Percentiles rank a stretch among this genome's conserved stretches.
Conservation (phyloP, 108 stramenopile species). For the Nitzschia inconspicua region DNA sequence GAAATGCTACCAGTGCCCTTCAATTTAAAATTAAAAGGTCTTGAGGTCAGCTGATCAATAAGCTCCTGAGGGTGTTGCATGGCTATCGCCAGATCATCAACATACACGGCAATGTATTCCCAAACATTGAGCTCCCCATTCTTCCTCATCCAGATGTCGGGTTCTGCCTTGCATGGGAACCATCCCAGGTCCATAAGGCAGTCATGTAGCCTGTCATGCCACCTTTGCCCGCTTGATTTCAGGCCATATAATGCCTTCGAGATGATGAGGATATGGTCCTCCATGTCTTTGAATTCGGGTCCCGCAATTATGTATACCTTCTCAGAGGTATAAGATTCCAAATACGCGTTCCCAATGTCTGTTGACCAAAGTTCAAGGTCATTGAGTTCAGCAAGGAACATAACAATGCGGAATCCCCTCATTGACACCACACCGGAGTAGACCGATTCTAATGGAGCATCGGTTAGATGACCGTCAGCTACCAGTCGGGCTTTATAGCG, state of each 20-base stretch:
- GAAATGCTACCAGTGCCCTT: conserved; percentile 13
- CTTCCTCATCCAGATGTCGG: conserved; percentile 50
- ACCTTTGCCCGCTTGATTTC: not conserved
- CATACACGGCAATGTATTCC: conserved; percentile 35
- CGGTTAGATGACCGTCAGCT: conserved; percentile 34
- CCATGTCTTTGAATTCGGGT: conserved; percentile 31
- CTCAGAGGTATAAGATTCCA: conserved; percentile 26
- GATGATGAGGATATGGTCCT: conserved; percentile 28
- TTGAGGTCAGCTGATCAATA: not conserved
- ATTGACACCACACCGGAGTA: conserved; percentile 43
- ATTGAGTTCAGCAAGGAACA: no score
- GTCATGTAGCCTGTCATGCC: conserved; percentile 12
- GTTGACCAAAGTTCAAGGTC: conserved; percentile 20
- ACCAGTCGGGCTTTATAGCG: conserved; percentile 32
- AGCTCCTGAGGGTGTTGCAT: conserved; percentile 19
- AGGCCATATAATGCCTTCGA: conserved; percentile 37
- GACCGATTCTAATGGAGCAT: conserved; percentile 12
- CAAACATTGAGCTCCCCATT: conserved; percentile 23
- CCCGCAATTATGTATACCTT: conserved; percentile 43
- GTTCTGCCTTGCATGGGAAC: conserved; percentile 25
- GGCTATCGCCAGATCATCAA: conserved; percentile 27
- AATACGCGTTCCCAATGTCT: no score
- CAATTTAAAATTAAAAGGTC: conserved; percentile 18
- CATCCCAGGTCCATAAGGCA: conserved; percentile 18
- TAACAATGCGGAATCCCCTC: conserved; percentile 4